Conservation (phyloP, 2,329 filamentous ascomycete genomes). For the Exophiala calicioides region DNA sequence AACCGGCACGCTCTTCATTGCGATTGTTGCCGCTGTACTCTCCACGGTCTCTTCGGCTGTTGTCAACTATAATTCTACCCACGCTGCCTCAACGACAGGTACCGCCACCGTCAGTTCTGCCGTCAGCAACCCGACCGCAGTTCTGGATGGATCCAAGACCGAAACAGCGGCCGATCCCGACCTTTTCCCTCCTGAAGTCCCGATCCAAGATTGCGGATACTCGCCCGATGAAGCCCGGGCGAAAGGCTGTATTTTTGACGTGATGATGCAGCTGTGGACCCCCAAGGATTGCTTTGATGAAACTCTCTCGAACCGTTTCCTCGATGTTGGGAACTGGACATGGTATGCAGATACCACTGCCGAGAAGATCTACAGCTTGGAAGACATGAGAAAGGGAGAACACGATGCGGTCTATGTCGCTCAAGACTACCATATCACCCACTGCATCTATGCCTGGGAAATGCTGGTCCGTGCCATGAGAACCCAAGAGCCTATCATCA, state of each 20-base stretch:
- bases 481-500: constrained; percentile 28
- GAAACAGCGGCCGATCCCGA: constrained; percentile 6
- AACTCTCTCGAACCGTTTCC: constrained; percentile 27
- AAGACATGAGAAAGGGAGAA: constrained; percentile 30
- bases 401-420: constrained; percentile 31
- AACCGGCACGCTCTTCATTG: constrained; percentile 25
- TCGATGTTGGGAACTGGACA: constrained; percentile 31
- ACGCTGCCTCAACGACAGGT: constrained; percentile 4
- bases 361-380: constrained; percentile 16
- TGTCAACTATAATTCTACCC: constrained; percentile 14
- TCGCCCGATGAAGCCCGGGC: constrained; percentile 26
- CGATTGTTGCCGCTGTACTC: constrained; percentile 23
- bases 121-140: constrained; percentile 9
- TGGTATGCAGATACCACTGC: constrained; percentile 29
- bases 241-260: constrained; percentile 30
- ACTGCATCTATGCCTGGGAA: constrained; percentile 33
- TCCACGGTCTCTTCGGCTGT: constrained; percentile 24
- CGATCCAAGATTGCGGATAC: constrained; percentile 27
- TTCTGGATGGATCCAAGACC: constrained; percentile 16
- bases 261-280: constrained; percentile 33
- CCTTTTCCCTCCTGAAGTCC: constrained; percentile 1
- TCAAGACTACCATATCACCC: constrained; percentile 29
- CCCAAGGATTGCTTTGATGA: constrained; percentile 28
- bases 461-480: constrained; percentile 30
- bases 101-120: constrained; percentile 12